phyloP scores from a whole-genome alignment of 768 basidiomycete genomes.

The Trichaptum fuscoviolaceum region DNA sequence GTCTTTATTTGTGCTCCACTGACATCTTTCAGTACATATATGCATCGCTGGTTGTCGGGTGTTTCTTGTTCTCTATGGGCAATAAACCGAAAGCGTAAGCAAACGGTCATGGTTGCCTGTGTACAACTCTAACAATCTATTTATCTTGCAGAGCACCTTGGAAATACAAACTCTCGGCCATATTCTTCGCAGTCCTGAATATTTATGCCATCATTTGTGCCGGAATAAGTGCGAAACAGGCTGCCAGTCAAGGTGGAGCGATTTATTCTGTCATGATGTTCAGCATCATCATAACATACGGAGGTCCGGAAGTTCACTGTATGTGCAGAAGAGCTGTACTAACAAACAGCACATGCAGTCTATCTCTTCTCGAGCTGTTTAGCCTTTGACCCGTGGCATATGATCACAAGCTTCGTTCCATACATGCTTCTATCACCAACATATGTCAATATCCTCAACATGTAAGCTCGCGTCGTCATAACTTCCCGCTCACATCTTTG shows the following conservation, averaged over 20 bases:
- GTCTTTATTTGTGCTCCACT: slow-evolving; percentile 9
- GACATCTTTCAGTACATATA: slow-evolving; percentile 58
- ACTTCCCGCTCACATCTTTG: slow-evolving; percentile 12
- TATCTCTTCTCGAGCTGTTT: slow-evolving; percentile 75
- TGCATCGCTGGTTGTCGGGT: slow-evolving; percentile 79
- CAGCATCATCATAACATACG: slow-evolving; percentile 82
- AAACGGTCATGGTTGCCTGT: background rate
- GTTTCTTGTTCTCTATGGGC: slow-evolving; percentile 94
- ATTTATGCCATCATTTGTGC: slow-evolving; percentile 81
- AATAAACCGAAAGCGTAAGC: slow-evolving; percentile 82
- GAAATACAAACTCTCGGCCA: slow-evolving; percentile 82
- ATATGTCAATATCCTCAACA: slow-evolving; percentile 71
- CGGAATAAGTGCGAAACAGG: slow-evolving; percentile 72
- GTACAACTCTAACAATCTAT: background rate
- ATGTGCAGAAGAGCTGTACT: slow-evolving; percentile 2
- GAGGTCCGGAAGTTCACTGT: slow-evolving; percentile 39
- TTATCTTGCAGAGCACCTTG: slow-evolving; percentile 49
- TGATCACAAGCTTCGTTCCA: slow-evolving; percentile 85
- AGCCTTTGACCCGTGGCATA: slow-evolving; percentile 94
- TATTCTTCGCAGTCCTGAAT: slow-evolving; percentile 73
- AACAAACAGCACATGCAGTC: slow-evolving; percentile 33
- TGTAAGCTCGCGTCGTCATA: slow-evolving; percentile 39
- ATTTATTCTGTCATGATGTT: slow-evolving; percentile 76
- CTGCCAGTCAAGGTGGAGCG: slow-evolving; percentile 57
- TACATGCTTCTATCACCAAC: slow-evolving; percentile 85